phyloP scores from a whole-genome alignment of 805 yeast genomes.

The Starmerella riodocensis region DNA sequence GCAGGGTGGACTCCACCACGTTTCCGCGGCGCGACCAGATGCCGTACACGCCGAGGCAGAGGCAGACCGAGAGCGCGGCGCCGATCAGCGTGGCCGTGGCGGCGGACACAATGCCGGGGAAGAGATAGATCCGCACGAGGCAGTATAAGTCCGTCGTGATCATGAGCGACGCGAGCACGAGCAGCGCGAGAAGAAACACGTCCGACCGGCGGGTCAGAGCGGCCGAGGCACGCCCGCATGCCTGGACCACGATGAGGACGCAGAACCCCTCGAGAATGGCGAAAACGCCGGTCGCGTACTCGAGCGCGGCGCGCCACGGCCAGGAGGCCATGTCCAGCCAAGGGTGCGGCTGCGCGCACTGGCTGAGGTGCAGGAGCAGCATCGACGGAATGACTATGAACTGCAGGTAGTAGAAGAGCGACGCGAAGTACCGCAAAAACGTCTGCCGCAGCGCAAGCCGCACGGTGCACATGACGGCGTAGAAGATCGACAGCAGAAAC shows the following conservation, averaged over 20 bases:
- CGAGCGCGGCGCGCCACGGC: conserved; percentile 59
- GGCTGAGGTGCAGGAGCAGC: conserved; percentile 40
- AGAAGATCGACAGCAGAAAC: conserved; percentile 54
- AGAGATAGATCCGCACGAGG: conserved; percentile 67
- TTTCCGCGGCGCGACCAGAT: conserved; percentile 72
- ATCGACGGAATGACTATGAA: conserved; percentile 73
- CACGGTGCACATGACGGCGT: conserved; percentile 59
- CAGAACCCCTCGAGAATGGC: conserved; percentile 89
- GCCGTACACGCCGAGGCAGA: conserved; percentile 67
- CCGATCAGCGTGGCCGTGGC: conserved; percentile 76
- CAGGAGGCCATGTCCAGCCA: conserved; percentile 30
- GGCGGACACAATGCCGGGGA: conserved; percentile 51
- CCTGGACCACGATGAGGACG: conserved; percentile 79
- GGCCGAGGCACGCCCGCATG: conserved; percentile 68
- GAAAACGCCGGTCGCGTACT: conserved; percentile 78
- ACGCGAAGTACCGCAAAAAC: conserved; percentile 27
- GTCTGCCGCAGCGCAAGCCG: conserved; percentile 39
- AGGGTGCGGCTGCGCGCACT: conserved; percentile 21
- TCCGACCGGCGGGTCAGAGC: conserved; percentile 58
- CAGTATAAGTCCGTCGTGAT: conserved; percentile 67
- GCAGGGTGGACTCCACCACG: conserved; percentile 75
- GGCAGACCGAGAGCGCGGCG: conserved; percentile 62
- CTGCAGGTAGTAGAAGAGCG: conserved; percentile 56
- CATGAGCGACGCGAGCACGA: conserved; percentile 59
- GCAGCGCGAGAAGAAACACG: conserved; percentile 61